Conservation (phyloP, 768 basidiomycete species). For the Panaeolus cyanescens region DNA sequence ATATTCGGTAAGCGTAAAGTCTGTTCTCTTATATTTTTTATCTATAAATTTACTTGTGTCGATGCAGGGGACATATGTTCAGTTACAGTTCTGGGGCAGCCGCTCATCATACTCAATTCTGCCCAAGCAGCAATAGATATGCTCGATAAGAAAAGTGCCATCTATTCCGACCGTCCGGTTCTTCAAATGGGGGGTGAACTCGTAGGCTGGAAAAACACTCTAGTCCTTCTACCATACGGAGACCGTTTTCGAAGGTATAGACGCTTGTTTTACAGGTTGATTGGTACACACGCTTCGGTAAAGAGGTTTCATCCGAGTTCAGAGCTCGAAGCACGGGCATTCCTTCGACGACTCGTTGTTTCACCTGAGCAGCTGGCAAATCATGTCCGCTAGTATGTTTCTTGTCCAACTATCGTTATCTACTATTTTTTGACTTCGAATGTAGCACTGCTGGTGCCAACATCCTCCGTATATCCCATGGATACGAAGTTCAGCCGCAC, state of each 20-base stretch:
- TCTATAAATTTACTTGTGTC: background rate
- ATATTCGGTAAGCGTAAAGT: slow-evolving; percentile 42
- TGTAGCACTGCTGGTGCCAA: slow-evolving; percentile 53
- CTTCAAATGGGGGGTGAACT: slow-evolving; percentile 57
- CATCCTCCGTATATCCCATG: slow-evolving; percentile 54
- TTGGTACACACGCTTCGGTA: slow-evolving; percentile 45
- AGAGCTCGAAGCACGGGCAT: slow-evolving; percentile 48
- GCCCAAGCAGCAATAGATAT: slow-evolving; percentile 53
- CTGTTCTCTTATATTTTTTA: background rate
- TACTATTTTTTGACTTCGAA: slow-evolving; percentile 4
- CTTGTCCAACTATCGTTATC: background rate
- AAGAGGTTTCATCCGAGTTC: slow-evolving; percentile 44
- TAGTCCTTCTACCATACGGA: slow-evolving; percentile 57
- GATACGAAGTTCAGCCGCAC: slow-evolving; percentile 51
- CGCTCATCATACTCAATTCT: slow-evolving; percentile 58
- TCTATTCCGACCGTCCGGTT: slow-evolving; percentile 69
- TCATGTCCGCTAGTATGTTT: slow-evolving; percentile 50
- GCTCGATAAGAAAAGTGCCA: slow-evolving; percentile 66
- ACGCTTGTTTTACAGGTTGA: slow-evolving; percentile 50
- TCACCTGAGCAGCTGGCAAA: slow-evolving; percentile 47
- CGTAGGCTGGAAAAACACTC: slow-evolving; percentile 58
- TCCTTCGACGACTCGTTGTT: slow-evolving; percentile 47
- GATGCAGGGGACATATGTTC: slow-evolving; percentile 59
- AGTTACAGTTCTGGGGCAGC: slow-evolving; percentile 59
- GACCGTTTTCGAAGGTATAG: slow-evolving; percentile 57